Percentiles rank a stretch among this genome's conserved stretches.
Evolutionary conservation across 2,329 filamentous ascomycete genomes (phyloP).

Genomic region (Beauveria sp.): DNA sequence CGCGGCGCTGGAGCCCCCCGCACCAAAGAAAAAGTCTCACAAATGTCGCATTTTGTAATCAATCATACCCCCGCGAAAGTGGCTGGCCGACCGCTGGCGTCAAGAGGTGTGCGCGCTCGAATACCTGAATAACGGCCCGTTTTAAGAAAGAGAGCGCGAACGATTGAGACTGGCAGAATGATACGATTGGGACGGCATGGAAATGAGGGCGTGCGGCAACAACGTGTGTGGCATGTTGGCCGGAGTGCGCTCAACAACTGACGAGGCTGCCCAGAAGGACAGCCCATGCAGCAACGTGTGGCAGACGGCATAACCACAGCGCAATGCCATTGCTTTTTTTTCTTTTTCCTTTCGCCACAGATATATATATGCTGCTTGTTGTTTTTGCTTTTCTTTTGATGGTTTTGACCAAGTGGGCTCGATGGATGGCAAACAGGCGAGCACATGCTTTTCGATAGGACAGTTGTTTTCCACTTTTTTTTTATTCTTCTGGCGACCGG

Average conservation of each 20-base stretch:
- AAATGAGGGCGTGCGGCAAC: not conserved
- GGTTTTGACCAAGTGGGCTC: constrained; percentile 23
- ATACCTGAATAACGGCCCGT: not conserved
- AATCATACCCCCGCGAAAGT: constrained; percentile 9
- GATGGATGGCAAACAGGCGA: constrained; percentile 26
- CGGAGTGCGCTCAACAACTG: not conserved
- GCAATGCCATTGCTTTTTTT: not conserved
- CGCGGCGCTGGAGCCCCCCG: constrained; percentile 82
- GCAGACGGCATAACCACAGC: not conserved
- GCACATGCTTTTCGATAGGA: constrained; percentile 35
- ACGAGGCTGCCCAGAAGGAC: not conserved
- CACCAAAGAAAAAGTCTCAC: constrained; percentile 67
- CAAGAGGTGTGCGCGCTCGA: not conserved
- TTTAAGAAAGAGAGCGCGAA: not conserved
- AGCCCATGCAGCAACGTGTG: not conserved
- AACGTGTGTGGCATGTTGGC: not conserved
- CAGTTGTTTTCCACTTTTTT: constrained; percentile 15
- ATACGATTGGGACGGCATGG: not conserved
- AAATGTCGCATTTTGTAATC: constrained; percentile 62
- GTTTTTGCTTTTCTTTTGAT: constrained; percentile 16
- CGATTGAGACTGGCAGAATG: not conserved
- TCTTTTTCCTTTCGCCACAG: constrained; percentile 2
- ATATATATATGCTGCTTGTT: constrained; percentile 2
- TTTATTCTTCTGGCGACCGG: constrained; percentile 37
- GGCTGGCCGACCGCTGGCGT: not conserved